Evolutionary conservation across 2,329 filamentous ascomycete genomes (phyloP), one percentile per base, ranked within the genome.

Genomic region (Beauveria caledonica): DNA sequence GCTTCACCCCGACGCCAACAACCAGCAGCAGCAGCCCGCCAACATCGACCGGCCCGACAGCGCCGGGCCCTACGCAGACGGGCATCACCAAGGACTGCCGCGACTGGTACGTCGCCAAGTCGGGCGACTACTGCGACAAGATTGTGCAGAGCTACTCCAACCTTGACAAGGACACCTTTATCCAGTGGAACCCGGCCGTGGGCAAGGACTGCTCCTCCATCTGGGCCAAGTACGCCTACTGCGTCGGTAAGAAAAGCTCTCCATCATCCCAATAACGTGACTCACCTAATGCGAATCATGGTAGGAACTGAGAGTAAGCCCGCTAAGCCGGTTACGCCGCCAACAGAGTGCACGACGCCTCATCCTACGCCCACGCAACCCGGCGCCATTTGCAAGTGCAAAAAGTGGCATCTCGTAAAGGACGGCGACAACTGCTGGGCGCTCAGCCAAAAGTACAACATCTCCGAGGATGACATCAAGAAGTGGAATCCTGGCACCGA

Each of bases 51-150:
- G 53, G 53, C 53, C 42, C 53, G 8, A 42, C 53, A 3, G 40
- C 39, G n/a, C 56, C 56, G 5, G 33, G 29, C 1, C 46, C 57
- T 8, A 45, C 48, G 23, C 48, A 55, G 25, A 21, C 50, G 6
- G 58, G 42, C 44, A 40, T 60, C 27, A 23, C 21, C 11, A 29
- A 33, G 15, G 44, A 57, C 52, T 61, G 59, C 53, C 40, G 25
- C 29, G 45, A 44, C 27, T 60, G 40, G 50, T 54, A 56, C 51
- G 15, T 48, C 11, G 58, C 51, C 11, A n/a, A 55, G 10, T 9
- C 42, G 19, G 58, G 58, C 21, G 53, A 61, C 52, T 48, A 23
- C 33, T 61, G 53, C 39, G 45, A 45, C 39, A 56, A 33, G 33
- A 57, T 61, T 57, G 50, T 54, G 29, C 29, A 40, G 17, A 36